phyloP scores from a whole-genome alignment of 495 filamentous ascomycete genomes.

The Aspergillus sclerotioniger region DNA sequence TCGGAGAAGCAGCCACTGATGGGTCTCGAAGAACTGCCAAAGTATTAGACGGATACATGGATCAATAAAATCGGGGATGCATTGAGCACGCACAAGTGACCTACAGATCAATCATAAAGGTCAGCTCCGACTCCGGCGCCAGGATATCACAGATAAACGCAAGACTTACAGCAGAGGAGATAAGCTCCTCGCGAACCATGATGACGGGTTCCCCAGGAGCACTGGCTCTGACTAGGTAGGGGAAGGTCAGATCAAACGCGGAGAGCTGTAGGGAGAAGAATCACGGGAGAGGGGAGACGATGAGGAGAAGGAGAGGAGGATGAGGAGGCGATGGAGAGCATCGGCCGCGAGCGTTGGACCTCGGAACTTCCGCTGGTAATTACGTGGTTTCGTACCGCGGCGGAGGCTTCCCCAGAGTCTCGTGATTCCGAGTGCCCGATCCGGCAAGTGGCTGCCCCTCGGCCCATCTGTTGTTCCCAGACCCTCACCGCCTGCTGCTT shows the following conservation, averaged over 20 bases:
- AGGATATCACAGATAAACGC: slow-evolving; percentile 8
- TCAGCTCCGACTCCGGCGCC: slow-evolving; percentile 21
- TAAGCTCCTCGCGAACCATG: slow-evolving; percentile 83
- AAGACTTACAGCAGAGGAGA: slow-evolving; percentile 71
- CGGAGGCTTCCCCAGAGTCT: slow-evolving; percentile 40
- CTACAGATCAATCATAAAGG: slow-evolving; percentile 22
- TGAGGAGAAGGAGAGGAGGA: slow-evolving; percentile 12
- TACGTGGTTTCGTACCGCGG: slow-evolving; percentile 7
- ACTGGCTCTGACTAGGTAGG: slow-evolving; percentile 12
- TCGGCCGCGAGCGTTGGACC: slow-evolving; percentile 31
- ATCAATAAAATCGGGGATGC: slow-evolving; percentile 9
- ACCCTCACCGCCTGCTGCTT: slow-evolving; percentile 37
- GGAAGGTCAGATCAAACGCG: slow-evolving; percentile 8
- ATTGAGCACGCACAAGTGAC: slow-evolving; percentile 37
- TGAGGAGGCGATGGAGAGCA: slow-evolving; percentile 7
- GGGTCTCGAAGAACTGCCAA: slow-evolving; percentile 85
- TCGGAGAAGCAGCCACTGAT: slow-evolving; percentile 80
- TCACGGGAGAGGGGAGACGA: slow-evolving; percentile 10
- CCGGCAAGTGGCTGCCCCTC: background rate
- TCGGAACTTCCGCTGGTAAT: slow-evolving; percentile 33
- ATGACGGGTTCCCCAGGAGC: slow-evolving; percentile 26
- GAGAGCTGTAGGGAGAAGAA: slow-evolving; percentile 4
- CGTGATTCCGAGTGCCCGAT: slow-evolving; percentile 25
- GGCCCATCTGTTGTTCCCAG: slow-evolving; percentile 14
- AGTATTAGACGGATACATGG: slow-evolving; percentile 21